phyloP scores from a whole-genome alignment of 768 basidiomycete genomes.

The Suillus discolor region DNA sequence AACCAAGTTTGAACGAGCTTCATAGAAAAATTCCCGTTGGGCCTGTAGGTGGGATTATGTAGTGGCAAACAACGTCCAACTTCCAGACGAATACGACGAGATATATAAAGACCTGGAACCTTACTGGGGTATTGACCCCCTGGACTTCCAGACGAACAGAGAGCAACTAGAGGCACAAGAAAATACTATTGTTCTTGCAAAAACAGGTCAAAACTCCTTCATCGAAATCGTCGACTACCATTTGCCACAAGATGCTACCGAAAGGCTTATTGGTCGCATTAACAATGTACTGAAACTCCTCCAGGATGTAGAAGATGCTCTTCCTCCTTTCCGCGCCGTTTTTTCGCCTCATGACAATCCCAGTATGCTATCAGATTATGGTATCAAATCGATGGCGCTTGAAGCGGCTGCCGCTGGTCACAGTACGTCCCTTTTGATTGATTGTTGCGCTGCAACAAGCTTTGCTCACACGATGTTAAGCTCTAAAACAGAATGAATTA shows the following conservation, averaged over 20 bases:
- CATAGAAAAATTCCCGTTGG: background rate
- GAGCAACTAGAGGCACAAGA: slow-evolving; percentile 21
- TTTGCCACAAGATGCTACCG: slow-evolving; percentile 8
- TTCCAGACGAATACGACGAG: slow-evolving; percentile 52
- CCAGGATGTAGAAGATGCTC: slow-evolving; percentile 25
- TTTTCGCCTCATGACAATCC: slow-evolving; percentile 35
- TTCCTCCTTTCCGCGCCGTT: slow-evolving; percentile 36
- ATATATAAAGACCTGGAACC: slow-evolving; percentile 40
- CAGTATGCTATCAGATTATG: slow-evolving; percentile 27
- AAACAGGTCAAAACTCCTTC: slow-evolving; percentile 11
- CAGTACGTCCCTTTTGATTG: slow-evolving; percentile 20
- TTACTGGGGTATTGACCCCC: slow-evolving; percentile 39
- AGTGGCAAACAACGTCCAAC: slow-evolving; percentile 37
- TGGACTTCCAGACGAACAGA: slow-evolving; percentile 22
- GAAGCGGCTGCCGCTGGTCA: slow-evolving; percentile 31
- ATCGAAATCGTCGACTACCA: slow-evolving; percentile 21
- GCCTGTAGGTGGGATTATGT: slow-evolving; percentile 44
- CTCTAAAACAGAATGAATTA: slow-evolving; percentile 30
- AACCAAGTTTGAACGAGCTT: background rate
- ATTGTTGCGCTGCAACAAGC: background rate
- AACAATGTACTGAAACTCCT: slow-evolving; percentile 26
- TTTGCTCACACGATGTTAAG: slow-evolving; percentile 17
- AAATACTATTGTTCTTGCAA: slow-evolving; percentile 27
- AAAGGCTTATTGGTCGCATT: slow-evolving; percentile 6
- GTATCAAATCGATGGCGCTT: slow-evolving; percentile 22